A percentile compares a stretch with the other conserved stretches of the same genome.
Conservation (phyloP, 768 basidiomycete species). For the Termitomyces sp. region DNA sequence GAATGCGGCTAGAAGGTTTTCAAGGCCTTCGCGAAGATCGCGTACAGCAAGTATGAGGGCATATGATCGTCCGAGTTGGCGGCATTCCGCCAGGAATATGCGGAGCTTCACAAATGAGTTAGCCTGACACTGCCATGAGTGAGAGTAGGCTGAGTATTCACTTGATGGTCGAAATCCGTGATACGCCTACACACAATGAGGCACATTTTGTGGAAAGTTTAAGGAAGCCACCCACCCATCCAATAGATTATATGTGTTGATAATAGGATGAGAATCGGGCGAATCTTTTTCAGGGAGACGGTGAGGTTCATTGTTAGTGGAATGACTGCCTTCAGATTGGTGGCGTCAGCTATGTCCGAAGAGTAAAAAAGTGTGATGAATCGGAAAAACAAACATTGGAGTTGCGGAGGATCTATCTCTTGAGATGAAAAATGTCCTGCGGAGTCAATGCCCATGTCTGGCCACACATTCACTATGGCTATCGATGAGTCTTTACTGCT, state of each 20-base stretch:
- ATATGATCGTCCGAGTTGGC: slow-evolving; percentile 15
- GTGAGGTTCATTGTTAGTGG: not conserved
- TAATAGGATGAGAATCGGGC: not conserved
- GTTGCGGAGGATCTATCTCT: not conserved
- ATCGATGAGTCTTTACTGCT: too few species aligned
- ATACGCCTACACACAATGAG: not conserved
- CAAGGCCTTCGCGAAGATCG: slow-evolving; percentile 11
- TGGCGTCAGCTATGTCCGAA: not conserved
- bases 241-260: not conserved
- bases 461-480: not conserved
- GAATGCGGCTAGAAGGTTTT: slow-evolving; percentile 9
- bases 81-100: slow-evolving; percentile 9
- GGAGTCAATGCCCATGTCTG: not conserved
- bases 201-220: not conserved
- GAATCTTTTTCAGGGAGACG: not conserved
- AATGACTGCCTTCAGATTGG: not conserved
- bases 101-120: slow-evolving; percentile 6
- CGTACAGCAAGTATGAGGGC: slow-evolving; percentile 14
- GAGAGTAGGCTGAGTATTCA: not conserved
- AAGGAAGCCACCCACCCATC: not conserved
- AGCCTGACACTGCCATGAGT: not conserved
- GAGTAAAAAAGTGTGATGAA: not conserved
- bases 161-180: not conserved
- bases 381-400: not conserved
- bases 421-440: not conserved